Evolutionary conservation across 2,329 filamentous ascomycete species (phyloP), one percentile per base, ranked within the genome.

Genomic region (Talaromyces sp.): DNA sequence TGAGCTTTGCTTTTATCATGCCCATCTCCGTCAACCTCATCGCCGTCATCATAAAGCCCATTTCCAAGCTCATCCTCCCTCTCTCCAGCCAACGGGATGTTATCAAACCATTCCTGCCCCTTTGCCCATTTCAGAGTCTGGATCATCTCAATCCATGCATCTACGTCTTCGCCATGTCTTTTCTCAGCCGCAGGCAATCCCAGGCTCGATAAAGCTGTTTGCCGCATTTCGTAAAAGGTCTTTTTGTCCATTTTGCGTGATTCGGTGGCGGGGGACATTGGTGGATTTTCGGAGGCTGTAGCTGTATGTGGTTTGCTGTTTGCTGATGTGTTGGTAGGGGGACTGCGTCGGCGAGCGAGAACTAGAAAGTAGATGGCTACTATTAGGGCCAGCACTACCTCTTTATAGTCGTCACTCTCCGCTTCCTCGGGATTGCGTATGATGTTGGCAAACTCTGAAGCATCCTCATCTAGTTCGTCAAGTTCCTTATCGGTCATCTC

Each of bases 51-150:
- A 31, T 73, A 74, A 45, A 59, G 31, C 13, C 41, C 64, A 37
- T 63, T 45, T 14, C 73, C 70, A n/a, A 73, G 71, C 4, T 71
- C 74, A 48, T 78, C 75, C 45, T 75, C 72, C 10, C 77, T 65
- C 27, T 74, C 76, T 3, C 71, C 77, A 8, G 76, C 76, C 67
- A 70, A 71, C 8, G 79, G 78, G 50, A 82, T 82, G 68, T 90
- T 87, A 33, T 82, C 77, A 66, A 90, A 91, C 89, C 89, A 92
- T 70, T 91, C 88, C 60, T 84, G 74, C 3, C 74, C 88, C 82
- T 85, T 82, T 19, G 84, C 77, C 80, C 82, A 85, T 1, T 74
- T 74, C 24, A 78, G 75, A 22, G 75, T 73, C 68, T 77, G 83
- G 48, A 90, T 82, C 64, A 85, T 78, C 22, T 83, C 76, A 65